A percentile compares a stretch with the other conserved stretches of the same genome.
Evolutionary conservation across 2,329 filamentous ascomycete species (phyloP).

Genomic region (Teratosphaeria nubilosa): DNA sequence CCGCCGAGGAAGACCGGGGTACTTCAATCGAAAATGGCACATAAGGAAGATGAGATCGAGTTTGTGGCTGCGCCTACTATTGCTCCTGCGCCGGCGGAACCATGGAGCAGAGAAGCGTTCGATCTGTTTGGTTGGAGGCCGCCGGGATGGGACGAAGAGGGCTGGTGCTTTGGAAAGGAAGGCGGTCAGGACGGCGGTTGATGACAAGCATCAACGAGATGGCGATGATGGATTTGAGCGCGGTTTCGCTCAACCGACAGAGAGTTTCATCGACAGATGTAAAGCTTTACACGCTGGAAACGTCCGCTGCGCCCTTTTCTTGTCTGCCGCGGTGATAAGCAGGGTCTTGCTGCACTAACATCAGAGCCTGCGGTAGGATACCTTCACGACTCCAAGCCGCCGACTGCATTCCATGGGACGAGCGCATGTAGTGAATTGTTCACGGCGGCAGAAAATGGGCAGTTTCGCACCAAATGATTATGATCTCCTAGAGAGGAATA

Average conservation of each 20-base stretch:
- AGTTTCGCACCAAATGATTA: too few relatives aligned
- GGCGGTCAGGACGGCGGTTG: not conserved
- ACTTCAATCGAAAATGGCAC: constrained; percentile 1
- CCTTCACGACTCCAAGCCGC: too few relatives aligned
- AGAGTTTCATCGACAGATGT: not conserved
- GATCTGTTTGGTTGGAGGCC: constrained; percentile 57
- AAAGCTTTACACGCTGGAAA: too few relatives aligned
- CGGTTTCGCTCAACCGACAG: not conserved
- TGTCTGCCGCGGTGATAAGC: too few relatives aligned
- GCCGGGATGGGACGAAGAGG: constrained; percentile 26
- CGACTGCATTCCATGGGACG: too few relatives aligned
- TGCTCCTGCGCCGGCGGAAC: constrained; percentile 30
- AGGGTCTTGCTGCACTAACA: too few relatives aligned
- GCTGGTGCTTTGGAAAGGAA: constrained; percentile 14
- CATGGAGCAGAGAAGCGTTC: constrained; percentile 60
- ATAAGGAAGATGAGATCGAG: not conserved
- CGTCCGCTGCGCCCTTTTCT: too few relatives aligned
- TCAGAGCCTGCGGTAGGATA: too few relatives aligned
- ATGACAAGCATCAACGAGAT: not conserved
- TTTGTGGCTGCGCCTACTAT: constrained; percentile 4
- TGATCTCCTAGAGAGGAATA: too few relatives aligned
- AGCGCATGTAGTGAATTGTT: too few relatives aligned
- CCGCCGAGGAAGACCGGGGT: constrained; percentile 14
- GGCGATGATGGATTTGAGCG: not conserved
- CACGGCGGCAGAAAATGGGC: too few relatives aligned